These are phyloP conservation scores for Leonotis leonurus DNA, from an alignment of 257 asterid genomes.

Conservation along the genomic window DNA sequence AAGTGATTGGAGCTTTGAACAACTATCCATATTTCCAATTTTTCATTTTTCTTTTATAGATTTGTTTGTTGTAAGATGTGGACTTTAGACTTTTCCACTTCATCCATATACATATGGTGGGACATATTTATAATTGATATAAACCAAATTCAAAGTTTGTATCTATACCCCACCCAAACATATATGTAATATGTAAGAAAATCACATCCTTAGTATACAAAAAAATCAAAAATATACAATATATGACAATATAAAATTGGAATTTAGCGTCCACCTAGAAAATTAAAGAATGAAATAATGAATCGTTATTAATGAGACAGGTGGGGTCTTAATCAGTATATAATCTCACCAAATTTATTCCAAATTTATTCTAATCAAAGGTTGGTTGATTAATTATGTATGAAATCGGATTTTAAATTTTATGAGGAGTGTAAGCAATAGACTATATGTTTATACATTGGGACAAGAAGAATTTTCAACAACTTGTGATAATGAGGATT, in stretches of 20 bases:
- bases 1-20: background rate
- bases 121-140: background rate
- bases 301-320: too few relatives aligned
- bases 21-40: too few relatives aligned
- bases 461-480: background rate
- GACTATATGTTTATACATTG: background rate
- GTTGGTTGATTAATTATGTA: background rate
- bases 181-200: background rate
- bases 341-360: background rate
- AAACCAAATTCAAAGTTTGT: background rate
- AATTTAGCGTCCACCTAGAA: too few relatives aligned
- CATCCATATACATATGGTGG: background rate
- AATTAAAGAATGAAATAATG: too few relatives aligned
- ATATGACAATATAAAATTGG: too few relatives aligned
- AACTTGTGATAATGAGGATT: background rate
- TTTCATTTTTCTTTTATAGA: background rate
- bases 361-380: too few relatives aligned
- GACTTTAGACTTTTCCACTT: background rate
- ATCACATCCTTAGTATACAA: too few relatives aligned
- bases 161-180: background rate
- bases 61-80: background rate
- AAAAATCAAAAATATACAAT: too few relatives aligned
- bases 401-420: background rate
- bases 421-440: background rate
- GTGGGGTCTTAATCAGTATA: too few relatives aligned